A percentile compares a stretch with the other conserved stretches of the same genome.
Conservation (phyloP, 2,329 filamentous ascomycete genomes). For the Sporothrix brasiliensis region DNA sequence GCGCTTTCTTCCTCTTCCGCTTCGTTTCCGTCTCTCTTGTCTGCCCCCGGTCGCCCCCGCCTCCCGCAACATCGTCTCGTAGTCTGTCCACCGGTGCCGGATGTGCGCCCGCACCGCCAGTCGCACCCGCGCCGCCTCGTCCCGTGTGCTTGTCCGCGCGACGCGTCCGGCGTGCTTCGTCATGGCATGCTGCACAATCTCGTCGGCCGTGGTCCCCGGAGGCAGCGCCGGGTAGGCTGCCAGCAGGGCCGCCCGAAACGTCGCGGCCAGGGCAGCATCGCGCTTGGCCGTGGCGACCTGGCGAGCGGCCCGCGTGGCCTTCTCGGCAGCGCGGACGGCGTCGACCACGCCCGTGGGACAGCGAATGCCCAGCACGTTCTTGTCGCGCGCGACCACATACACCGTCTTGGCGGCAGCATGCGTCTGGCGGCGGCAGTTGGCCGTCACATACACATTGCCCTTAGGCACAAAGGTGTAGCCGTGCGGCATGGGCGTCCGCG, state of each 20-base stretch:
- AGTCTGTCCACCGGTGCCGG: constrained; percentile 52
- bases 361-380: constrained; percentile 44
- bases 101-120: constrained; percentile 55
- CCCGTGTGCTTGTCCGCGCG: constrained; percentile 49
- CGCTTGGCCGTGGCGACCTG: constrained; percentile 42
- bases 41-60: not conserved
- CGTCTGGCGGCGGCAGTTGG: constrained; percentile 47
- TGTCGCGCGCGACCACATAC: constrained; percentile 43
- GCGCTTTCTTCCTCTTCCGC: not conserved
- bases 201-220: constrained; percentile 38
- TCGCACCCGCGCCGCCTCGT: constrained; percentile 46
- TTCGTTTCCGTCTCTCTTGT: not conserved
- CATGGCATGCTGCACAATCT: constrained; percentile 48
- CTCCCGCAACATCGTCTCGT: constrained; percentile 47
- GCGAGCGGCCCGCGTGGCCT: constrained; percentile 42
- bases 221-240: constrained; percentile 50
- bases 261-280: constrained; percentile 43
- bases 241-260: constrained; percentile 45
- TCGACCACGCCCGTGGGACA: constrained; percentile 45
- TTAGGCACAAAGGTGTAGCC: constrained; percentile 50
- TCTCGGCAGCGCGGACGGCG: constrained; percentile 41
- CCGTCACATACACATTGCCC: constrained; percentile 49
- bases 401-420: constrained; percentile 42
- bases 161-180: constrained; percentile 53
- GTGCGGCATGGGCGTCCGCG: constrained; percentile 43